Base-by-base conservation (phyloP, 2,329 filamentous ascomycete species). In the Clonostachys chloroleuca region DNA sequence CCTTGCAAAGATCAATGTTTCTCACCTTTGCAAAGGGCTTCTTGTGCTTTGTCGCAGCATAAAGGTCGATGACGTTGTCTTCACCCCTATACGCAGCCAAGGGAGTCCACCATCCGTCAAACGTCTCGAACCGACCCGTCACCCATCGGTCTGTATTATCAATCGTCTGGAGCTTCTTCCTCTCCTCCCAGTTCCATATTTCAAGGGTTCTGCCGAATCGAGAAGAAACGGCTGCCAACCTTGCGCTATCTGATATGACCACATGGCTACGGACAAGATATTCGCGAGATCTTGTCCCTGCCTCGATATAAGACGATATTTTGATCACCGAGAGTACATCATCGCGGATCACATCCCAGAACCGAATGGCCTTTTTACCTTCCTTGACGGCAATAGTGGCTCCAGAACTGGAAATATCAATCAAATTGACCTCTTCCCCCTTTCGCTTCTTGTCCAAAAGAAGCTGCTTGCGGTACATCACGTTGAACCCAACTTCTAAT, bases 311-410 rank as follows among this genome's bases (percentile, higher is more conserved):
- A 8, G 64, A 65, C 2, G 62, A 61, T 35, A 70, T 59, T 39
- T 70, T 71, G 57, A 71, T 58, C 34, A 53, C 51, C 45, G 52
- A 59, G 49, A 90, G 80, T 0, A 89, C 83, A 55, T 92, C 87
- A 24, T 92, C 90, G 59, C 90, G 85, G 51, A 89, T 83, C 14
- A 86, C 75, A 9, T 89, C 89, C 86, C 91, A 96, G 46, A 96
- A 89, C 68, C 95, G 96, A 50, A 96, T 87, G 1, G 89, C 89
- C 49, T 87, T 86, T 63, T 96, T 63, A 24, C 62, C 62, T 34
- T 64, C 60, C 46, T 64, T 64, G 54, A 59, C 67, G 9, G 66
- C 66, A 4, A 70, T 52, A 8, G 61, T 60, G 5, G 60, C 56
- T 0, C 61, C 61, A 1, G 56, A 58, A 1, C 59, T 56, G 1